Base-by-base conservation (phyloP, 768 basidiomycete species). In the Pleurotus salmoneostramineus region DNA sequence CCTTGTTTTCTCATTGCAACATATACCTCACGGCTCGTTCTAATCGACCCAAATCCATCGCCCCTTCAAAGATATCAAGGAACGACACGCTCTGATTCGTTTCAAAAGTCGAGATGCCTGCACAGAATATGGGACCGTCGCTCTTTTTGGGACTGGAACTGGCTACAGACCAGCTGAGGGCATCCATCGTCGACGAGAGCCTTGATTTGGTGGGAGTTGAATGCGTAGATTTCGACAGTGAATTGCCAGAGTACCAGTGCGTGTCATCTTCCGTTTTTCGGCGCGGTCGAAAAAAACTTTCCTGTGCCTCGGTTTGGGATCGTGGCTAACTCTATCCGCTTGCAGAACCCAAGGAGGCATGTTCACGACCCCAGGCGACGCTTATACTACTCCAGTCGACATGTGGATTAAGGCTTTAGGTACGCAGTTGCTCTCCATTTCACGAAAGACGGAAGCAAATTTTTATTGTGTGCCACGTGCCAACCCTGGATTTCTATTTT, bases 361-460 rank as follows among this genome's bases (percentile, higher is more conserved):
- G 58, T 92, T 92, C 71, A 92, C 89, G 45, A 90, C 89, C 0
- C 88, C 89, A 3, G 90, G 89, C 33, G 91, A 93, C 70, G 90
- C 89, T 21, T 92, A 89, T 67, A 93, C 89, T 40, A 92, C 91
- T 5, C 91, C 92, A 1, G 81, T 94, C 47, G 91, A 94, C 65
- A 91, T 93, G 89, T 93, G 91, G 91, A 84, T 92, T 56, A 91
- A 90, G 69, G 88, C 80, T 12, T 81, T 94, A 50, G 92, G 92
- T 91, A 69, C 21, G 21, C 21, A 71, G 87, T 74, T 57, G 59
- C 45, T 43, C 64, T 56, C 58, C 61, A 62, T 65, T 57, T 58
- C 56, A 60, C 62, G 58, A 66, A 27, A 27, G 66, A 73, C 83
- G 84, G 83, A 84, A 87, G 73, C 84, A 84, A 83, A 77, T 75